Evolutionary conservation across 345 rosid species (phyloP), one percentile per base, ranked within the genome.

Genomic region (Syzygium aromaticum): DNA sequence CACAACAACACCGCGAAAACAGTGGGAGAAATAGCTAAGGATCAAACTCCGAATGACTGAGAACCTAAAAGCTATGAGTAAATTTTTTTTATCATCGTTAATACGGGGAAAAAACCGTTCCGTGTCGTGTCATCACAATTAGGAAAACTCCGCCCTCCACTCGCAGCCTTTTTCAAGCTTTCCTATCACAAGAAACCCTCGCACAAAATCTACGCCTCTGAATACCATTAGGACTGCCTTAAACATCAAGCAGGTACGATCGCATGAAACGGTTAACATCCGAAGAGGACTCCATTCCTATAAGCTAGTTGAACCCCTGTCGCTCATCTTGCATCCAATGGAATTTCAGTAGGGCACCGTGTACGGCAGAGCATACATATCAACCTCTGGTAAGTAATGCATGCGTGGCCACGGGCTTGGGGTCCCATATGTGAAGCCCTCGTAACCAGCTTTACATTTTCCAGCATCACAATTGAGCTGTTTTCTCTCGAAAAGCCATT

Each of bases 281-380:
- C 80, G 38, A 38, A 73, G 80, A 40, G 21, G 19, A 38, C 80
- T 73, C 80, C 80, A 73, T 84, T 84, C 85, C 57, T 21, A 52
- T 51, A 53, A 52, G 54, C 86, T 25, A 12, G 59, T 22, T 54
- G 33, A 19, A 12, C 19, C 56, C 49, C 85, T 4, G 13, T 40
- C 2, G 80, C 27, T 73, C 80, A 73, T 73, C 80, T 73, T 5
- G 49, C 25, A 2, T 30, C 14, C 12, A 4, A 84, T n/a, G 85
- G 56, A 51, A 38, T 5, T 73, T 93, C 90, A 94, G 85, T 89
- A 94, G 17, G 94, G 94, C 33, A 92, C 86, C 3, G 94, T 88
- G 87, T 85, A 92, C n/a, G 94, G 95, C 84, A 94, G 91, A 52
- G 94, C 95, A 85, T 90, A 90, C 77, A 90, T 54, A 51, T 90